Percentiles rank a stretch among this genome's conserved stretches.
These are phyloP conservation scores for Nidularia pulvinata DNA, from an alignment of 768 basidiomycete genomes.

Conservation along the genomic window DNA sequence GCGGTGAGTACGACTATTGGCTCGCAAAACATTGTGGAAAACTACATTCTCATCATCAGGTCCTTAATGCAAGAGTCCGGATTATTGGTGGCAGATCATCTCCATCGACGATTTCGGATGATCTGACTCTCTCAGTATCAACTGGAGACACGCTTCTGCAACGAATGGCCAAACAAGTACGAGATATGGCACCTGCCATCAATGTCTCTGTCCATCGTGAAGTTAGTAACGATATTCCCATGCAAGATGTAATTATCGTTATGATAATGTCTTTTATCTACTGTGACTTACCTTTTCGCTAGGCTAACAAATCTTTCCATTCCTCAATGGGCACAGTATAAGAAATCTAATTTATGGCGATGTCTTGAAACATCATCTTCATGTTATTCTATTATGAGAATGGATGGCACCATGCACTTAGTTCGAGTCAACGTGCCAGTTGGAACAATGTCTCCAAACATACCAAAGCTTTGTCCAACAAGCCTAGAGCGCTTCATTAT, in stretches of 20 bases:
- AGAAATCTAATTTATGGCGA: not conserved
- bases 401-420: no score
- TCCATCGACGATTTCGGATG: not conserved
- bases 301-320: not conserved
- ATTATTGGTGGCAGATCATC: not conserved
- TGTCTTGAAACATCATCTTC: not conserved
- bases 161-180: not conserved
- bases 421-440: no score
- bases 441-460: no score
- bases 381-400: not conserved
- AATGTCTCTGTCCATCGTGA: not conserved
- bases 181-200: not conserved
- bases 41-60: not conserved
- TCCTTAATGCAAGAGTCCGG: not conserved
- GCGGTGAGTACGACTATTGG: slow-evolving; percentile 8
- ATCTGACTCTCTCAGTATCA: not conserved
- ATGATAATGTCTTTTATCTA: not conserved
- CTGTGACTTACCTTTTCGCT: not conserved
- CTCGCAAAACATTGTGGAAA: not conserved
- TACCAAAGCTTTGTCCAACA: no score
- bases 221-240: not conserved
- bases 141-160: not conserved
- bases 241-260: not conserved
- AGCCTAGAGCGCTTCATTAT: no score
- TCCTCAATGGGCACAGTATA: not conserved